Base-by-base conservation (phyloP, 176 grass and related monocot genomes). In the Poa annua region DNA sequence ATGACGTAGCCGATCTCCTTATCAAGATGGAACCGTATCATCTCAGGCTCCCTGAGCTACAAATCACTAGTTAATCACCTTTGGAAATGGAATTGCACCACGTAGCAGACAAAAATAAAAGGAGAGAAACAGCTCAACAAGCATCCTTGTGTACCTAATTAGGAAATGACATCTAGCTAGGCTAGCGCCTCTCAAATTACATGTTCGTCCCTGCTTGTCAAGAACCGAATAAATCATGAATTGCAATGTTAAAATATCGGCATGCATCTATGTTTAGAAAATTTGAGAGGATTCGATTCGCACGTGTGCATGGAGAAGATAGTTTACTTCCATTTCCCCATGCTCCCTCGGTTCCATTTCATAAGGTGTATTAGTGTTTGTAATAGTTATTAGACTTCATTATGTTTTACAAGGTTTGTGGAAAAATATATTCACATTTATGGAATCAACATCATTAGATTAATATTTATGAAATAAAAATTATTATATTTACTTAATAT, bases 21-120 rank as follows among this genome's bases (percentile, higher is more conserved):
- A 49, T 32, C 44, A 73, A 73, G 44, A 73, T 32, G 44, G 44
- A 73, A 50, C 45, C 70, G 45, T 73, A 9, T 73, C 44, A 19
- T 50, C 24, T 29, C 44, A 50, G 1, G 22, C 44, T 73, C 44
- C 12, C 33, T 66, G 62, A 66, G 7, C 63, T 66, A 20, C 15
- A 34, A 19, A 8, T 36, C 15, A 36, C 32, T 63, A 5, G 1
- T 16, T 32, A 15, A 32, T 1, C 69, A 13, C 38, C 14, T 45
- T 72, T 15, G 13, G 42, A 72, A 72, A 49, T 72, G 69, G 42
- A 44, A 72, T 72, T 72, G 42, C 69, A 49, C 69, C 69, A 72
- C 22, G 42, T 47, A 72, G 69, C 69, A 48, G 42, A 72, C 68
- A 29, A 48, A 48, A 66, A 33, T 8, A 10, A 21, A 45, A 34